Base-by-base conservation (phyloP, 768 basidiomycete species). In the Lentinula boryana region DNA sequence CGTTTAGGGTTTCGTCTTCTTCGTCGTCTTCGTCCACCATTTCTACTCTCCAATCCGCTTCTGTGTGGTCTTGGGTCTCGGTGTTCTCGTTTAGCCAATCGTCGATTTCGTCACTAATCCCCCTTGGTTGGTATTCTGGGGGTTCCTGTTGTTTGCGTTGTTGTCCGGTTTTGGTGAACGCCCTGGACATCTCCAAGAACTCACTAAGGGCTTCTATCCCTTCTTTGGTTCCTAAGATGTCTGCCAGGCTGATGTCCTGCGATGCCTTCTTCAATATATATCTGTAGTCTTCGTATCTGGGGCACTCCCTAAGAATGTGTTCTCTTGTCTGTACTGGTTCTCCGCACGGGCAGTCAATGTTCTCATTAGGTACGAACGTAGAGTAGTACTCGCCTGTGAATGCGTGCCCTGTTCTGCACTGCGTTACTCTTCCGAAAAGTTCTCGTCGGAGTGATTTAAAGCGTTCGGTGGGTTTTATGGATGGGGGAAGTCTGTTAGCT, bases 331-430 rank as follows among this genome's bases (percentile, higher is more conserved):
- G 66, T 2, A 61, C 9, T 1, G 16, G 1, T 60, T 68, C 60
- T 1, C 68, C 66, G 53, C 71, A 73, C 8, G 63, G 67, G 64
- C 72, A 74, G 58, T 50, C 56, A 43, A 61, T 58, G 49, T 43
- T 40, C 56, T 70, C 65, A 10, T 44, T 27, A 1, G 64, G 67
- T 43, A 67, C 63, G 50, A 70, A 70, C 18, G 49, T 9, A 2
- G 27, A 54, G 50, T 69, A 67, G 62, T 71, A 74, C 62, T 69
- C 67, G 38, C 73, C 70, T 10, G 63, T 67, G 60, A 65, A 68
- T 12, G 50, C 64, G 50, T 72, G 72, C 23, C 71, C 68, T 7
- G 67, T 72, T 5, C 66, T 59, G 61, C 67, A 69, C 51, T 70
- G 72, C 1, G 64, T 52, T 1, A 70, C 27, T 15, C 68, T 43